Percentiles rank a stretch among this genome's conserved stretches.
phyloP scores from a whole-genome alignment of 2,329 filamentous ascomycete genomes.

The Xylaria hypoxylon region DNA sequence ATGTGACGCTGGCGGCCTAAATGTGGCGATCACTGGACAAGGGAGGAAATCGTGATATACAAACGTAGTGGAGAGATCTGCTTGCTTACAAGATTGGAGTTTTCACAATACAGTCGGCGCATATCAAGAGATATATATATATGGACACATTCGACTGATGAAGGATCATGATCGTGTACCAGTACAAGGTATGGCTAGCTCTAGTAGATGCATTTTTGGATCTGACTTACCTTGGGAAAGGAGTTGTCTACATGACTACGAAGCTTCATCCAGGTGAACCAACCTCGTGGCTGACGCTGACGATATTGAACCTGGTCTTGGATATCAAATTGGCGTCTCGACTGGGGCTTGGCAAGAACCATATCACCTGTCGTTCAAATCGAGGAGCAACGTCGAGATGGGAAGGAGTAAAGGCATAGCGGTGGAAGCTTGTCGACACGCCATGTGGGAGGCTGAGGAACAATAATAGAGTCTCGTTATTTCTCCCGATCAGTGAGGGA shows the following conservation, averaged over 20 bases:
- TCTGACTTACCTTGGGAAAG: conserved; percentile 14
- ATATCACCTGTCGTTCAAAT: background rate
- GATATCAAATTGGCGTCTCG: conserved; percentile 22
- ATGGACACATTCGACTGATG: background rate
- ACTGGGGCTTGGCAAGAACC: conserved; percentile 2
- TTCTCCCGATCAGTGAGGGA: conserved; percentile 1
- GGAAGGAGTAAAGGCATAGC: conserved; percentile 4
- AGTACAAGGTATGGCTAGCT: conserved; percentile 12
- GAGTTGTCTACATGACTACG: conserved; percentile 20
- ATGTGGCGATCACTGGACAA: conserved; percentile 26
- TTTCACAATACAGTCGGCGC: background rate
- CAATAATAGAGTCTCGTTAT: conserved; percentile 20
- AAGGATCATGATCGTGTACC: conserved; percentile 19
- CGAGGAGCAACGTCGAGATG: background rate
- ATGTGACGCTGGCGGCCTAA: conserved; percentile 10
- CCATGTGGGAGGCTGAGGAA: conserved; percentile 3
- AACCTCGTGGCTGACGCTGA: conserved; percentile 31
- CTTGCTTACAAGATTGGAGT: background rate
- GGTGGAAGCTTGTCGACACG: background rate
- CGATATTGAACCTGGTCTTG: conserved; percentile 15
- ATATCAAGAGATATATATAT: conserved; percentile 19
- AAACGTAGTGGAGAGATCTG: conserved; percentile 13
- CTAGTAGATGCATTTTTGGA: conserved; percentile 26
- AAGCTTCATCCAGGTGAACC: conserved; percentile 12
- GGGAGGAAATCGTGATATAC: conserved; percentile 31